phyloP scores from a whole-genome alignment of 2,329 filamentous ascomycete genomes.

The Fusarium caatingaense region DNA sequence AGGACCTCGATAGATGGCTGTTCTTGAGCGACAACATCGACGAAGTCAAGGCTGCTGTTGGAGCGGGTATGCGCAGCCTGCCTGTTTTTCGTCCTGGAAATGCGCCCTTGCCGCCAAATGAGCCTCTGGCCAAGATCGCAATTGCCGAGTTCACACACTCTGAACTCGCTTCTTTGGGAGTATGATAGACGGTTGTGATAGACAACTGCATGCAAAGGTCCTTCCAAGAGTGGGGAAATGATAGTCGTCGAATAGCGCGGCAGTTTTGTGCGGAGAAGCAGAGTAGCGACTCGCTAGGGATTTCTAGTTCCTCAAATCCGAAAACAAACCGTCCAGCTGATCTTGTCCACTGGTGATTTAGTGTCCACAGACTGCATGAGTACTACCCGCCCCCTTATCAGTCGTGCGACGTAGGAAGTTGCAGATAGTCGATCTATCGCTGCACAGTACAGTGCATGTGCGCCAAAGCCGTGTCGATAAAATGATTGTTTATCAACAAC shows the following conservation, averaged over 20 bases:
- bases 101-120: conserved; percentile 65
- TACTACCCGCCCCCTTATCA: conserved; percentile 30
- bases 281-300: conserved; percentile 42
- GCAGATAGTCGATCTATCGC: conserved; percentile 30
- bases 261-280: conserved; percentile 41
- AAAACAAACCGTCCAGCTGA: conserved; percentile 42
- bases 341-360: conserved; percentile 35
- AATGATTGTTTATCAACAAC: conserved; percentile 14
- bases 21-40: conserved; percentile 85
- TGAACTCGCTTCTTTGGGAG: conserved; percentile 37
- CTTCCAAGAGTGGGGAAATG: conserved; percentile 33
- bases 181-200: conserved; percentile 37
- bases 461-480: conserved; percentile 27
- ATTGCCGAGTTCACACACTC: conserved; percentile 51
- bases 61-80: conserved; percentile 71
- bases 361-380: conserved; percentile 39
- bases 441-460: conserved; percentile 18
- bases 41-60: conserved; percentile 72
- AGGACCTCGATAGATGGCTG: conserved; percentile 66
- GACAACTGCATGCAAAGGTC: conserved; percentile 37
- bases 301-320: conserved; percentile 40
- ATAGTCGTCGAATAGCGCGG: conserved; percentile 37
- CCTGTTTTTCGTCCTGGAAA: conserved; percentile 78
- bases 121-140: conserved; percentile 52
- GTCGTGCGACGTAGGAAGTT: conserved; percentile 33